Percentiles rank a stretch among this genome's conserved stretches.
Evolutionary conservation across 768 basidiomycete species (phyloP).

Genomic region (Gyrodon lividus): DNA sequence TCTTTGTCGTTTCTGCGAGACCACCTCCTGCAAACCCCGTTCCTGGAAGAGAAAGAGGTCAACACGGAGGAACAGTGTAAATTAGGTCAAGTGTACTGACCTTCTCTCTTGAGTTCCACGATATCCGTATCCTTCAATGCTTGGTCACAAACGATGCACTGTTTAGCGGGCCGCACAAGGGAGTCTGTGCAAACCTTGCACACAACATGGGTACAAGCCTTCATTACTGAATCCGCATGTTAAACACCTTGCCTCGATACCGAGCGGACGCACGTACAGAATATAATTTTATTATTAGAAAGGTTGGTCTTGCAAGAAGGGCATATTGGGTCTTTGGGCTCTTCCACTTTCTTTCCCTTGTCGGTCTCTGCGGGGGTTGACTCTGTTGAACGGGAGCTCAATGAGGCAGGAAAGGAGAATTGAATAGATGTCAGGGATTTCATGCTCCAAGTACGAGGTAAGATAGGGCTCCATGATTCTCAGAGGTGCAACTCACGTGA

Average conservation of each 20-base stretch:
- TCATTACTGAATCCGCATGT: conserved; percentile 54
- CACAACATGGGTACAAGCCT: conserved; percentile 86
- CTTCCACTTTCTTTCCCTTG: conserved; percentile 46
- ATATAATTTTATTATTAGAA: conserved; percentile 73
- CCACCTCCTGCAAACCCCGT: conserved; percentile 97
- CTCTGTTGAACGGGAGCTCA: conserved; percentile 37
- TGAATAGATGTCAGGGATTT: conserved; percentile 82
- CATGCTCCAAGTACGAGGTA: conserved; percentile 45
- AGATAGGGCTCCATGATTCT: neutral
- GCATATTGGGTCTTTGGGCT: conserved; percentile 66
- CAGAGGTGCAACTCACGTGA: conserved; percentile 54
- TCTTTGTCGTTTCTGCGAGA: conserved; percentile 79
- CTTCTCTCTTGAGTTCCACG: conserved; percentile 86
- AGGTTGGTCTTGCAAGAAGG: conserved; percentile 85
- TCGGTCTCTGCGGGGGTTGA: conserved; percentile 38
- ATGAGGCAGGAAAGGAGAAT: conserved; percentile 56
- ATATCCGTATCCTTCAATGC: conserved; percentile 66
- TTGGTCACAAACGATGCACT: conserved; percentile 87
- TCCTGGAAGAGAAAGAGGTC: conserved; percentile 41
- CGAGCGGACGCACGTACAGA: conserved; percentile 46
- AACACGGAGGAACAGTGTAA: neutral
- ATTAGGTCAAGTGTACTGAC: conserved; percentile 37
- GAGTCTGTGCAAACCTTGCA: conserved; percentile 92
- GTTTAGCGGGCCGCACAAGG: conserved; percentile 71
- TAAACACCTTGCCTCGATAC: neutral